Evolutionary conservation across 2,329 filamentous ascomycete genomes (phyloP).

Genomic region (Alternaria metachromatica): DNA sequence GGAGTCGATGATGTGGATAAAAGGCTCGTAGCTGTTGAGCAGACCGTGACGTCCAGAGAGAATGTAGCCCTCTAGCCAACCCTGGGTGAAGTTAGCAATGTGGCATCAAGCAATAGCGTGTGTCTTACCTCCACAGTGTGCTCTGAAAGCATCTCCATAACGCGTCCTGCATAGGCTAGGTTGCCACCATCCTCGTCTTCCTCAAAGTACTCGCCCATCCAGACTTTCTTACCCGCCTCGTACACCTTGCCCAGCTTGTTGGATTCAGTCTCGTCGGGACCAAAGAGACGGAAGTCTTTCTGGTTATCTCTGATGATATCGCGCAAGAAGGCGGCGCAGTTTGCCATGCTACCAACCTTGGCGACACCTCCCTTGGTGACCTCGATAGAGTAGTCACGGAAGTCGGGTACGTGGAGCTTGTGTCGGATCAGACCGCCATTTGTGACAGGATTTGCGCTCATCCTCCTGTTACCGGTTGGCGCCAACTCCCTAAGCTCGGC

Average conservation of each 20-base stretch:
- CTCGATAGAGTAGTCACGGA: slow-evolving; percentile 69
- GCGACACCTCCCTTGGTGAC: slow-evolving; percentile 67
- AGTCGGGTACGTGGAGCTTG: slow-evolving; percentile 73
- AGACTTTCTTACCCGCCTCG: slow-evolving; percentile 77
- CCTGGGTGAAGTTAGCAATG: slow-evolving; percentile 26
- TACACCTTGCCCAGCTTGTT: slow-evolving; percentile 79
- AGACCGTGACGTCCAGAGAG: slow-evolving; percentile 77
- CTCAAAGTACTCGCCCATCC: slow-evolving; percentile 79
- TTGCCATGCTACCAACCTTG: slow-evolving; percentile 69
- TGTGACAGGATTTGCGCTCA: slow-evolving; percentile 78
- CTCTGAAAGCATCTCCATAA: slow-evolving; percentile 86
- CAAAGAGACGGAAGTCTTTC: slow-evolving; percentile 75
- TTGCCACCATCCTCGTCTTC: slow-evolving; percentile 79
- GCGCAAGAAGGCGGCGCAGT: slow-evolving; percentile 71
- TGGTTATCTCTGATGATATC: slow-evolving; percentile 71
- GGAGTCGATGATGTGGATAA: slow-evolving; percentile 82
- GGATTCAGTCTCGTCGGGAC: slow-evolving; percentile 81
- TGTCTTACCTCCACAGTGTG: slow-evolving; percentile 71
- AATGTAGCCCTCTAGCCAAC: slow-evolving; percentile 79
- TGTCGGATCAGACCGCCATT: slow-evolving; percentile 74
- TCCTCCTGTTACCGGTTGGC: slow-evolving; percentile 69
- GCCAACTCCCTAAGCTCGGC: slow-evolving; percentile 69
- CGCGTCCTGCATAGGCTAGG: slow-evolving; percentile 69
- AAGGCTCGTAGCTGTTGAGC: slow-evolving; percentile 82
- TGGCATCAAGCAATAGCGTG: neutral